These are phyloP conservation scores for Spinellus fusiger DNA, from an alignment of 192 early-diverging fungal genomes.

Conservation along the genomic window DNA sequence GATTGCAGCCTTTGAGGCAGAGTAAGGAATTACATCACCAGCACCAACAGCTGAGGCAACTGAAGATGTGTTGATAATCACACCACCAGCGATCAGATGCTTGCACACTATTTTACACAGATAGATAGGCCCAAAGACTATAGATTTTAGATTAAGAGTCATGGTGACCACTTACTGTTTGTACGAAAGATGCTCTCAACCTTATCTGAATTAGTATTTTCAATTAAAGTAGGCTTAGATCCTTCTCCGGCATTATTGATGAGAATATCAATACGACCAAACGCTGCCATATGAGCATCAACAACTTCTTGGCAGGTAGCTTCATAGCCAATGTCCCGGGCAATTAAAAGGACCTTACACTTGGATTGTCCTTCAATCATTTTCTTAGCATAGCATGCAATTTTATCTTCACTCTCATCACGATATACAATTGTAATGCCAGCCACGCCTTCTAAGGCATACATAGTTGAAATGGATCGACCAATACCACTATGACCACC, in stretches of 20 bases:
- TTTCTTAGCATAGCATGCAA: conserved; percentile 38
- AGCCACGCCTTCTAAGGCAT: conserved; percentile 41
- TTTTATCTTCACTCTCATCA: conserved; percentile 46
- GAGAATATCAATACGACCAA: conserved; percentile 38
- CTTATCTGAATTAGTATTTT: conserved; percentile 32
- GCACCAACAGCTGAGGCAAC: conserved; percentile 46
- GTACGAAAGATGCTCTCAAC: conserved; percentile 45
- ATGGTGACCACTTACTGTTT: conserved; percentile 18
- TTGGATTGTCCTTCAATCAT: conserved; percentile 31
- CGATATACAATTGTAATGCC: conserved; percentile 48
- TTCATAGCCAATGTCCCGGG: conserved; percentile 37
- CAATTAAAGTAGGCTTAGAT: conserved; percentile 30
- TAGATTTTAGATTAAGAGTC: not conserved
- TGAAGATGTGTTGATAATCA: conserved; percentile 47
- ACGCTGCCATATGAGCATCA: conserved; percentile 30
- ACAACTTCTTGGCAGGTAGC: conserved; percentile 35
- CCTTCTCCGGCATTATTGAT: conserved; percentile 42
- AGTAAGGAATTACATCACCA: conserved; percentile 41
- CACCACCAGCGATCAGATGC: conserved; percentile 35
- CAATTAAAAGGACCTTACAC: conserved; percentile 27
- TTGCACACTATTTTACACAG: conserved; percentile 40
- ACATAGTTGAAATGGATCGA: conserved; percentile 43
- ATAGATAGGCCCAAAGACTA: conserved; percentile 43
- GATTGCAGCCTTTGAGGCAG: conserved; percentile 47
- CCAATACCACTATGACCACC: conserved; percentile 47